Base-by-base conservation (phyloP, 2,329 filamentous ascomycete species). In the Fusarium floridanum region DNA sequence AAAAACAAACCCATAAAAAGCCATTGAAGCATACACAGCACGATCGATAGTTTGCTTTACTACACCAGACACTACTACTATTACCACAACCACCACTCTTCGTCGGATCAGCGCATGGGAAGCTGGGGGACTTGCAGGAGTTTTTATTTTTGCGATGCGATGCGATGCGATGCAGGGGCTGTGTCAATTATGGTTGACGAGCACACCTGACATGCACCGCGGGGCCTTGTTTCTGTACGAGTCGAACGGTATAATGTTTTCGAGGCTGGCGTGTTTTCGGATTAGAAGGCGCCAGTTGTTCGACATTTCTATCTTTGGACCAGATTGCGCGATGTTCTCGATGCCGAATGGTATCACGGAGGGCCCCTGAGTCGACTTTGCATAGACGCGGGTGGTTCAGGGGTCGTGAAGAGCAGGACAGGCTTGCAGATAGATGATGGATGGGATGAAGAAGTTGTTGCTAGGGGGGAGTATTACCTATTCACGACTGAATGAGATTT, bases 401-500 rank as follows among this genome's bases (percentile, higher is more conserved):
- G 61, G 43, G 41, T 22, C 32, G 24, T 22, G 61, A 61, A 65
- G 61, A 74, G 68, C 59, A 56, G 57, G 66, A 66, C 39, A 48
- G 66, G 32, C 59, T 75, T 62, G 72, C 62, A 69, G 71, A 67
- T 78, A 74, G 71, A 76, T 70, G 65, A 66, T 41, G 70, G 73
- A 64, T 77, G 76, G 71, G 61, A 67, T 50, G 66, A 63, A 62
- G 53, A 66, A 65, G 67, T 77, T 71, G 50, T 57, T 71, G 63
- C 43, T 48, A 27, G 43, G 24, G 70, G 64, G 53, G 66, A 66
- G 61, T 45, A 66, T 66, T 71, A 73, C 24, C 48, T 53, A 53
- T 70, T 79, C 75, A 79, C 72, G 77, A 79, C 59, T 79, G 76
- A 79, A 79, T 79, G 77, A 79, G 57, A 78, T 69, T 74, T 75